phyloP scores from a whole-genome alignment of 768 basidiomycete genomes.

The Amanita inopinata region DNA sequence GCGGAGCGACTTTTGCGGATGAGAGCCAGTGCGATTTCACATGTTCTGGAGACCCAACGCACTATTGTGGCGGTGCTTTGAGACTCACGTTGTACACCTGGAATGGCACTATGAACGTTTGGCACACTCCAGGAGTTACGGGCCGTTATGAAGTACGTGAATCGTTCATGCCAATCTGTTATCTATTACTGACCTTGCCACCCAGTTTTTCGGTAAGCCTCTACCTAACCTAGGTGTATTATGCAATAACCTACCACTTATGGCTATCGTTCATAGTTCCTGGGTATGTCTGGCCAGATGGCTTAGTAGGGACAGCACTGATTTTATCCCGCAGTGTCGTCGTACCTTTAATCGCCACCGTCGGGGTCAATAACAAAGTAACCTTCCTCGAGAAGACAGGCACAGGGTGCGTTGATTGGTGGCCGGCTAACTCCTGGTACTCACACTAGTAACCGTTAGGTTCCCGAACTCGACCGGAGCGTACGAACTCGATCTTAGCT shows the following conservation, averaged over 20 bases:
- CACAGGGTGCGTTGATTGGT: conserved; percentile 33
- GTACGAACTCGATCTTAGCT: conserved; percentile 63
- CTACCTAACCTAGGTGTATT: neutral
- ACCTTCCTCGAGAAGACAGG: conserved; percentile 70
- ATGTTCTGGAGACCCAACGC: conserved; percentile 63
- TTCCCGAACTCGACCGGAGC: conserved; percentile 63
- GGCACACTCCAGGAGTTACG: conserved; percentile 55
- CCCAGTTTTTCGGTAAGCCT: conserved; percentile 37
- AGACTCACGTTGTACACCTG: conserved; percentile 47
- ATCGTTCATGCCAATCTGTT: neutral
- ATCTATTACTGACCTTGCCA: conserved; percentile 7
- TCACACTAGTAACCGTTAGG: conserved; percentile 18
- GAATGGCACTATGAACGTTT: conserved; percentile 44
- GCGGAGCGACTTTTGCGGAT: conserved; percentile 27
- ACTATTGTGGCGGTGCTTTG: conserved; percentile 54
- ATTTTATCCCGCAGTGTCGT: conserved; percentile 36
- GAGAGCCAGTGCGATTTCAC: conserved; percentile 38
- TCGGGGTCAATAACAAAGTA: conserved; percentile 77
- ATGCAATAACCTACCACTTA: conserved; percentile 1
- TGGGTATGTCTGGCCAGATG: conserved; percentile 27
- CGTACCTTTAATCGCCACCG: conserved; percentile 63
- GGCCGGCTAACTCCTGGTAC: neutral
- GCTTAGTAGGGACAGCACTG: conserved; percentile 8
- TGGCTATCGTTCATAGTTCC: conserved; percentile 25
- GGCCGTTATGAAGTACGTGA: conserved; percentile 62